Conservation (phyloP, 352 stramenopile species). For the Pelagophyceae sp. region DNA sequence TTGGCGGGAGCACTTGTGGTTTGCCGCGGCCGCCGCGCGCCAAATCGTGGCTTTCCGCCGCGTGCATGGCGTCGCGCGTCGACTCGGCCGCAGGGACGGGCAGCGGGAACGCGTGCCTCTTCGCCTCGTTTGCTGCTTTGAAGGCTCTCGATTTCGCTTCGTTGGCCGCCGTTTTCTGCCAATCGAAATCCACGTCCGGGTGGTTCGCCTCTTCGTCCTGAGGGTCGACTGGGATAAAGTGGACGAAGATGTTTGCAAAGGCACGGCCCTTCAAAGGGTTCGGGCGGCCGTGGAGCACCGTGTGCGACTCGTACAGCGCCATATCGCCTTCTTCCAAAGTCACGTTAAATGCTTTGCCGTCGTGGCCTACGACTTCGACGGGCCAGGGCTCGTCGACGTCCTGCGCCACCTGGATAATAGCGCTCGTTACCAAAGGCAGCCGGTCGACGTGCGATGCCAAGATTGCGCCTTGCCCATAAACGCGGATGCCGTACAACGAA, state of each 20-base stretch:
- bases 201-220: background rate
- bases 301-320: slow-evolving; percentile 68
- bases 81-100: background rate
- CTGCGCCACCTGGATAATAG: slow-evolving; percentile 66
- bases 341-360: slow-evolving; percentile 59
- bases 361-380: slow-evolving; percentile 66
- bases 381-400: slow-evolving; percentile 66
- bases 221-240: slow-evolving; percentile 37
- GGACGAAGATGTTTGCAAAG: slow-evolving; percentile 57
- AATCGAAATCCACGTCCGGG: slow-evolving; percentile 1
- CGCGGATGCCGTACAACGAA: slow-evolving; percentile 55
- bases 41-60: background rate
- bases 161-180: background rate
- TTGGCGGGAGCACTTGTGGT: no score
- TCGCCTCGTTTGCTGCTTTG: background rate
- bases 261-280: slow-evolving; percentile 46
- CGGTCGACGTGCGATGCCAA: slow-evolving; percentile 61
- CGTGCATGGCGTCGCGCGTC: background rate
- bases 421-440: slow-evolving; percentile 49
- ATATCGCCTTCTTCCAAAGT: slow-evolving; percentile 65
- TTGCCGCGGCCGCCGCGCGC: no score
- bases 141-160: background rate
- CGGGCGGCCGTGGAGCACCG: slow-evolving; percentile 50
- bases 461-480: slow-evolving; percentile 44
- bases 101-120: background rate